Base-by-base conservation (phyloP, 352 stramenopile species). In the Pythium volutum region DNA sequence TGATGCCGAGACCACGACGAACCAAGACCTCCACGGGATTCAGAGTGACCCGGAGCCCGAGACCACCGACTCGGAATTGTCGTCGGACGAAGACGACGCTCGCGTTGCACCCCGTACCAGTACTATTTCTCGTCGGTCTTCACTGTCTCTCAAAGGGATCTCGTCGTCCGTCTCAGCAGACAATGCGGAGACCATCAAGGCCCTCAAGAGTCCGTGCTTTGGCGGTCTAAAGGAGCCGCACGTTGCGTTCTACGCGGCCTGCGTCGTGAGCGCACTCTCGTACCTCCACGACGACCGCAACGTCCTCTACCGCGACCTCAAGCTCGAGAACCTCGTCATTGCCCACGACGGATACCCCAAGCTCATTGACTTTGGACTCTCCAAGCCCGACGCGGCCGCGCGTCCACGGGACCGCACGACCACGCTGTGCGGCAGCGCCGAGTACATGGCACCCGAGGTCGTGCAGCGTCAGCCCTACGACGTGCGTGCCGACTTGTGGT, bases 181-280 rank as follows among this genome's bases (percentile, higher is more conserved):
- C 47, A 88, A 90, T 54, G 52, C 62, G 20, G n/a, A 69, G 20
- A 64, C 59, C 29, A 85, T 84, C 38, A 58, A 64, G 20, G 72
- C 56, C 31, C 67, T 87, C 10, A 55, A 55, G 0, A 74, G 64
- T 18, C 34, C 48, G 2, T 53, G 56, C 0, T 66, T 77, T n/a
- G 77, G 80, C 14, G 80, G 77, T 18, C 96, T 99, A 26, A 66
- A 80, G 12, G 96, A 98, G 78, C 61, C 70, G 16, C 78, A 91
- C 58, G 89, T 85, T 2, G 79, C 78, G 12, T 99, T 99, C 74
- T 99, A 99, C 73, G 79, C 91, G 2, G 95, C 95, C 1, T 96
- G 98, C 70, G 89, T 98, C 29, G 79, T 95, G 22, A 73, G 92
- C 6, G 95, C 96, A 12, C 89, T 99, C 31, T 80, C 97, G 43